These are phyloP conservation scores for Micromonas pusilla DNA, from an alignment of 139 green algal species.

Conservation along the genomic window DNA sequence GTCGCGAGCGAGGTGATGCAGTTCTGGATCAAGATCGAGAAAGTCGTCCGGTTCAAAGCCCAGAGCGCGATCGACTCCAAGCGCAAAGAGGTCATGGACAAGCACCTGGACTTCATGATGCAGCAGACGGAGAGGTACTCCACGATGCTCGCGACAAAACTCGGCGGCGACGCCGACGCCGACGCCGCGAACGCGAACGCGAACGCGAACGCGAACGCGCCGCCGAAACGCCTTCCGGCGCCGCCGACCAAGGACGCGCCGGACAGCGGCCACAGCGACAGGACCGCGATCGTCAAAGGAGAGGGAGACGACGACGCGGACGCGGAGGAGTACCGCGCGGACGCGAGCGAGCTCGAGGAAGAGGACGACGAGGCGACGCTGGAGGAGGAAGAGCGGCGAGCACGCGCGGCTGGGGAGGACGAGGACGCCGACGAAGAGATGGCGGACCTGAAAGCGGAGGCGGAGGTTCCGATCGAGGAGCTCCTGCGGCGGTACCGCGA, in stretches of 20 bases:
- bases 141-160: constrained; percentile 39
- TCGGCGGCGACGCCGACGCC: neutral
- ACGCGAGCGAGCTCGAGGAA: neutral
- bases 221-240: too few relatives aligned
- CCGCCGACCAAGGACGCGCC: too few relatives aligned
- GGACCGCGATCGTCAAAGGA: too few relatives aligned
- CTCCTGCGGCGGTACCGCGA: constrained; percentile 5
- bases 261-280: too few relatives aligned
- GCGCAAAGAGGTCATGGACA: constrained; percentile 67
- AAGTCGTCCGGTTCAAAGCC: constrained; percentile 82
- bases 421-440: neutral
- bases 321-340: neutral
- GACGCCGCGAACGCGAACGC: neutral
- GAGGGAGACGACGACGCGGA: constrained; percentile 22
- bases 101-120: constrained; percentile 86
- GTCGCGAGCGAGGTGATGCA: constrained; percentile 60
- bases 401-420: neutral
- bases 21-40: constrained; percentile 88
- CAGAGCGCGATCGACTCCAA: constrained; percentile 48
- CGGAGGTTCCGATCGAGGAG: constrained; percentile 16
- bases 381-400: neutral
- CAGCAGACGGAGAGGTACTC: constrained; percentile 88
- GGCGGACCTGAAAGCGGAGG: neutral
- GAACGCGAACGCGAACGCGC: too few relatives aligned
- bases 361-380: constrained; percentile 9